Evolutionary conservation across 352 stramenopile genomes (phyloP).

Genomic region (Globisporangium canariense): DNA sequence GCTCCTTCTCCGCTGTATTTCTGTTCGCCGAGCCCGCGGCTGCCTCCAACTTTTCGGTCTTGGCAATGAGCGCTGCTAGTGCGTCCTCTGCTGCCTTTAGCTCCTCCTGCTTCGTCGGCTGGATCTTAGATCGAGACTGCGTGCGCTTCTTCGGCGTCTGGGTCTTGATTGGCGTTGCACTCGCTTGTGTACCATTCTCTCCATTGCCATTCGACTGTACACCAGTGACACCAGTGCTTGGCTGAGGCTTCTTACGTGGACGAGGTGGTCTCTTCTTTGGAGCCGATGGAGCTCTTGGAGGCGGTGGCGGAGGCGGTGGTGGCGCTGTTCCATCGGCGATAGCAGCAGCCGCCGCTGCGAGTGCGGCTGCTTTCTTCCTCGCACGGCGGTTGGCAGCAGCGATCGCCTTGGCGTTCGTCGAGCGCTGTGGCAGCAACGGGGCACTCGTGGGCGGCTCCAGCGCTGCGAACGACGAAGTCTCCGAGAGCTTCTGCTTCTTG

Average conservation of each 20-base stretch:
- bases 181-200: conserved; percentile 15
- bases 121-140: conserved; percentile 1
- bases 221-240: neutral
- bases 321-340: neutral
- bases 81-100: neutral
- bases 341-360: neutral
- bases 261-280: conserved; percentile 17
- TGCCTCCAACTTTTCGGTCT: neutral
- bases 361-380: conserved; percentile 7
- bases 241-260: conserved; percentile 18
- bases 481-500: conserved; percentile 38
- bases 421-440: neutral
- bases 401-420: neutral
- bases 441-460: conserved; percentile 3
- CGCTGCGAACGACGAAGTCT: conserved; percentile 26
- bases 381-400: neutral
- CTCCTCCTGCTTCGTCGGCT: neutral
- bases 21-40: neutral
- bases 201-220: neutral
- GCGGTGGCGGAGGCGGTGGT: conserved; percentile 1
- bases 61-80: neutral
- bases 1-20: neutral
- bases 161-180: neutral
- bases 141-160: conserved; percentile 1
- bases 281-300: conserved; percentile 11